These are phyloP conservation scores for Leucoagaricus sp. DNA, from an alignment of 1,284 basidiomycete genomes.

Conservation along the genomic window DNA sequence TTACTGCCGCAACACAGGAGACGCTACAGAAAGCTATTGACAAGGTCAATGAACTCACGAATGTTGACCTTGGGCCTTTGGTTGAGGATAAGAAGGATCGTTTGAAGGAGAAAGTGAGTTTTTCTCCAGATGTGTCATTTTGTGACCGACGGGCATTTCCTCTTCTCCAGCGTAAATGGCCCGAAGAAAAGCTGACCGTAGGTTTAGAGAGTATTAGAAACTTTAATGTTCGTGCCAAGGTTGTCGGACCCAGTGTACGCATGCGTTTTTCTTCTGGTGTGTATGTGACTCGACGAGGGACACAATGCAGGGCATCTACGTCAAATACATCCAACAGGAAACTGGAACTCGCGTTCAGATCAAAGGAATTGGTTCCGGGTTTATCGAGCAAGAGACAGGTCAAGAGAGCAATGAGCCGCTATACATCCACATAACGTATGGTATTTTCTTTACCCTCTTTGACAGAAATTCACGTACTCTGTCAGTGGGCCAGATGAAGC, in stretches of 20 bases:
- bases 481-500: conserved; percentile 86
- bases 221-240: conserved; percentile 97
- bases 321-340: conserved; percentile 98
- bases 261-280: background rate
- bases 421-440: conserved; percentile 89
- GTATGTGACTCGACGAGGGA: background rate
- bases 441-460: conserved; percentile 22
- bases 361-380: conserved; percentile 94
- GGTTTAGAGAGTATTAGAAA: conserved; percentile 89
- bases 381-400: conserved; percentile 93
- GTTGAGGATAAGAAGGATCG: conserved; percentile 76
- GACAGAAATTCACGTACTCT: no score
- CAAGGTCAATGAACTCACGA: conserved; percentile 85
- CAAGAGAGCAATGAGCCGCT: conserved; percentile 87
- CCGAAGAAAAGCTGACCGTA: conserved; percentile 90
- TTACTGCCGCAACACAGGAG: conserved; percentile 83
- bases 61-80: conserved; percentile 84
- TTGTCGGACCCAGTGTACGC: conserved; percentile 89
- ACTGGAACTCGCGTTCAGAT: conserved; percentile 98
- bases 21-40: conserved; percentile 80
- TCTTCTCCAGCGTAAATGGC: conserved; percentile 81
- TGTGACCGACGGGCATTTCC: conserved; percentile 4
- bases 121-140: background rate
- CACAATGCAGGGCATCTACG: conserved; percentile 81
- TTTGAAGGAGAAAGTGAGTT: conserved; percentile 55